A percentile compares a stretch with the other conserved stretches of the same genome.
These are phyloP conservation scores for Babesia ovis DNA, from an alignment of 169 alveolate genomes.

Conservation along the genomic window DNA sequence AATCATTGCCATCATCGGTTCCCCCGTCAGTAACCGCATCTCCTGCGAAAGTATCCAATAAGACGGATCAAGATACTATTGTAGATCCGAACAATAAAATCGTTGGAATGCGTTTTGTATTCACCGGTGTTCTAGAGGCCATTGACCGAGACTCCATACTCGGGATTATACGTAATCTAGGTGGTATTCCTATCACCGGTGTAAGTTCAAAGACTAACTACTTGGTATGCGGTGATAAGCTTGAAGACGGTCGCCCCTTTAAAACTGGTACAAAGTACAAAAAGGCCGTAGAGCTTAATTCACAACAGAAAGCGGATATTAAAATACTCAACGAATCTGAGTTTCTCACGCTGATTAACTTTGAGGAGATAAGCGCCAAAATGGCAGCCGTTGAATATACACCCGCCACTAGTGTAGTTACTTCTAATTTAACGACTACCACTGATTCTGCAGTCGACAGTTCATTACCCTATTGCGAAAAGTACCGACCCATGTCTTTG, in stretches of 20 bases:
- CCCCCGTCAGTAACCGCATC: background rate
- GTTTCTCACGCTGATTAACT: conserved; percentile 72
- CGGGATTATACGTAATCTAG: conserved; percentile 79
- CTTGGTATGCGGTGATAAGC: conserved; percentile 87
- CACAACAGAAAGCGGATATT: conserved; percentile 52
- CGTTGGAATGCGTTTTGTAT: conserved; percentile 79
- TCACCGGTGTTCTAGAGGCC: conserved; percentile 84
- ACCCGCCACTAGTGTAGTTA: background rate
- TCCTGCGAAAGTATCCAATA: background rate
- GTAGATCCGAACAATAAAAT: background rate
- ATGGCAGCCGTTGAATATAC: conserved; percentile 7
- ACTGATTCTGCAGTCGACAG: background rate
- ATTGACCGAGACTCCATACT: conserved; percentile 81
- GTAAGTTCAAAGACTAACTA: conserved; percentile 89
- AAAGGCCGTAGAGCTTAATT: conserved; percentile 78
- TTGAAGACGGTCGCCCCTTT: conserved; percentile 94
- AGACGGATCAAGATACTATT: too few species aligned
- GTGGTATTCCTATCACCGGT: conserved; percentile 88
- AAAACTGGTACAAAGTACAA: conserved; percentile 88
- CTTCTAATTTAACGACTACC: background rate
- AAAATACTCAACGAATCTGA: conserved; percentile 79
- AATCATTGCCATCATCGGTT: background rate
- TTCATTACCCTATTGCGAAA: conserved; percentile 88
- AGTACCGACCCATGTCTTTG: conserved; percentile 89
- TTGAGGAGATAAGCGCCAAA: conserved; percentile 4